These are phyloP conservation scores for Brassica juncea DNA, from an alignment of 345 rosid genomes.

Conservation along the genomic window DNA sequence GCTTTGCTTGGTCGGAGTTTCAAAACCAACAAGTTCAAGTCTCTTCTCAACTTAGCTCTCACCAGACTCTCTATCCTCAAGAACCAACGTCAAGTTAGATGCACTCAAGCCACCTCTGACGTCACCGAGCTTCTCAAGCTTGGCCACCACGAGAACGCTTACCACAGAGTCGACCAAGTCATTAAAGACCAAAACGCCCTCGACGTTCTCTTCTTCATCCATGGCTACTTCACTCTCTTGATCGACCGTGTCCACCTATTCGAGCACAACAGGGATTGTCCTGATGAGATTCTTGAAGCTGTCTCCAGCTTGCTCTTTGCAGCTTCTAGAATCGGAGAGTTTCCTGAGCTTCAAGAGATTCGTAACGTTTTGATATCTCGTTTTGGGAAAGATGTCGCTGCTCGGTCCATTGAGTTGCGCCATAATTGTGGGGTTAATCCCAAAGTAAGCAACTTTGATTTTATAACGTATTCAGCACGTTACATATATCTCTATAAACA, in stretches of 20 bases:
- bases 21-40: constrained; percentile 65
- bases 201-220: constrained; percentile 64
- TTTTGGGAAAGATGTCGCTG: constrained; percentile 79
- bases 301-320: constrained; percentile 68
- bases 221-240: constrained; percentile 64
- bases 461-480: constrained; percentile 21
- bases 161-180: constrained; percentile 55
- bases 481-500: neutral
- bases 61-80: constrained; percentile 73
- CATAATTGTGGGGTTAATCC: constrained; percentile 68
- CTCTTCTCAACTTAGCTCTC: constrained; percentile 58
- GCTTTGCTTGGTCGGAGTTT: constrained; percentile 67
- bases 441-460: constrained; percentile 45
- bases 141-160: constrained; percentile 71
- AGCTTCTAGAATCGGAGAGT: constrained; percentile 83
- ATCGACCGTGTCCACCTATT: constrained; percentile 64
- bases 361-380: constrained; percentile 61
- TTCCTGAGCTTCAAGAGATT: constrained; percentile 89
- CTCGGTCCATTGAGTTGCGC: constrained; percentile 72
- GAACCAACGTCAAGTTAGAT: constrained; percentile 63
- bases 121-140: constrained; percentile 76
- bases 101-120: constrained; percentile 64
- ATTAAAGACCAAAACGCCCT: constrained; percentile 70
- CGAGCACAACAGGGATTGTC: constrained; percentile 70
- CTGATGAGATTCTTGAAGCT: constrained; percentile 78